Conservation (phyloP, 768 basidiomycete species). For the Russula abietina region DNA sequence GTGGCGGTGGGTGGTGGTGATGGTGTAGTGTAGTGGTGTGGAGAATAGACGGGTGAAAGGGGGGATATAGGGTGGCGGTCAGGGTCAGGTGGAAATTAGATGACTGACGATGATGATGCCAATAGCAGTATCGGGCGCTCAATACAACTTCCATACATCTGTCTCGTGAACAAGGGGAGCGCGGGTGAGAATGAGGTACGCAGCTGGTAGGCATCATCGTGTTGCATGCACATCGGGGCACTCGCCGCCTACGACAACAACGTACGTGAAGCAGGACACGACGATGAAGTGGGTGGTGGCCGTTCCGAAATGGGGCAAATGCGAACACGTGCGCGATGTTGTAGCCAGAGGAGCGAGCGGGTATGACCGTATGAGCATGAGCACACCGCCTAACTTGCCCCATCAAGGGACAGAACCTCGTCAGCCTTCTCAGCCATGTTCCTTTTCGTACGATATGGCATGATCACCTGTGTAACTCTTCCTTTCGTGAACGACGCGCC, state of each 20-base stretch:
- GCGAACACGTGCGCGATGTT: conserved; percentile 40
- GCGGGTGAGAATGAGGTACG: conserved; percentile 35
- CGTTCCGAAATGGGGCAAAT: conserved; percentile 36
- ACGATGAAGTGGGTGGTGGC: conserved; percentile 56
- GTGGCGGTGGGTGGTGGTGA: background rate
- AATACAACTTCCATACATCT: conserved; percentile 38
- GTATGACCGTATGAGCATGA: too few relatives aligned
- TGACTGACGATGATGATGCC: background rate
- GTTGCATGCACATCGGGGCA: conserved; percentile 57
- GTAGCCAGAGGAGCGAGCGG: background rate
- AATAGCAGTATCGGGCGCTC: conserved; percentile 26
- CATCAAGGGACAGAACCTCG: conserved; percentile 10
- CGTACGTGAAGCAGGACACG: conserved; percentile 58
- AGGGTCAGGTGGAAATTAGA: background rate
- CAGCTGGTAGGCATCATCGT: too few relatives aligned
- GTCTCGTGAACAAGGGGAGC: conserved; percentile 37
- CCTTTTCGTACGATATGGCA: background rate
- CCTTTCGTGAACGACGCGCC: background rate
- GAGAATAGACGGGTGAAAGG: background rate
- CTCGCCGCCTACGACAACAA: conserved; percentile 45
- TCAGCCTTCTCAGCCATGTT: background rate
- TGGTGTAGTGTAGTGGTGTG: background rate
- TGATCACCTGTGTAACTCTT: background rate
- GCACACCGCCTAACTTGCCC: conserved; percentile 35
- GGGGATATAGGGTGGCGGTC: background rate